These are phyloP conservation scores for Chlamydomonas sp. DNA, from an alignment of 139 green algal genomes.

Conservation along the genomic window DNA sequence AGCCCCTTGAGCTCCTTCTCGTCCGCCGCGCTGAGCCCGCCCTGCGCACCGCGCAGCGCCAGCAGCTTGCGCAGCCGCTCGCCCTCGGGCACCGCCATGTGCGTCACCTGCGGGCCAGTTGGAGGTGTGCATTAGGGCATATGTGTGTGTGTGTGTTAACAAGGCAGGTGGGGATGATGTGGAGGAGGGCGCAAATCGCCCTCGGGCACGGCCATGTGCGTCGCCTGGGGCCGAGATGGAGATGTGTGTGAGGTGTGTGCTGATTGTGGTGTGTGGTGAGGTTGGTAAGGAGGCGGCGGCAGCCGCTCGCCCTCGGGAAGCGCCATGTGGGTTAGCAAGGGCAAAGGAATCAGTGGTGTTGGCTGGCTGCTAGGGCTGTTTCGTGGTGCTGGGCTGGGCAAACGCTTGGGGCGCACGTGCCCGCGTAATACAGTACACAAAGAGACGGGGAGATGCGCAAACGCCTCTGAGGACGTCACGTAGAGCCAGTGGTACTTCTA, in stretches of 20 bases:
- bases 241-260: not conserved
- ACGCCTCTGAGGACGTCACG: not conserved
- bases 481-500: not conserved
- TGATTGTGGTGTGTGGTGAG: too few species aligned
- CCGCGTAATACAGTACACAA: not conserved
- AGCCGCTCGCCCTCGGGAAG: conserved; percentile 60
- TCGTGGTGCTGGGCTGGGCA: too few species aligned
- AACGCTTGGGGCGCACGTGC: not conserved
- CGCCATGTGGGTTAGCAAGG: conserved; percentile 62
- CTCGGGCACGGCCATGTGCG: conserved; percentile 79
- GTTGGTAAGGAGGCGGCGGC: too few species aligned
- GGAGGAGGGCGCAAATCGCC: conserved; percentile 13
- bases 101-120: conserved; percentile 62
- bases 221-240: conserved; percentile 55
- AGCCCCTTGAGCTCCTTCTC: conserved; percentile 90
- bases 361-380: too few species aligned
- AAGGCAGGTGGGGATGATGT: too few species aligned
- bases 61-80: conserved; percentile 92
- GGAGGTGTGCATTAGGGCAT: not conserved
- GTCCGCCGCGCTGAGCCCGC: conserved; percentile 85
- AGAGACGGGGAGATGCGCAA: not conserved
- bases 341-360: too few species aligned
- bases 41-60: conserved; percentile 87
- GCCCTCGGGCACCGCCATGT: conserved; percentile 82
- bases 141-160: not conserved